phyloP scores from a whole-genome alignment of 139 green algal species.

The Coelastrella sp. region DNA sequence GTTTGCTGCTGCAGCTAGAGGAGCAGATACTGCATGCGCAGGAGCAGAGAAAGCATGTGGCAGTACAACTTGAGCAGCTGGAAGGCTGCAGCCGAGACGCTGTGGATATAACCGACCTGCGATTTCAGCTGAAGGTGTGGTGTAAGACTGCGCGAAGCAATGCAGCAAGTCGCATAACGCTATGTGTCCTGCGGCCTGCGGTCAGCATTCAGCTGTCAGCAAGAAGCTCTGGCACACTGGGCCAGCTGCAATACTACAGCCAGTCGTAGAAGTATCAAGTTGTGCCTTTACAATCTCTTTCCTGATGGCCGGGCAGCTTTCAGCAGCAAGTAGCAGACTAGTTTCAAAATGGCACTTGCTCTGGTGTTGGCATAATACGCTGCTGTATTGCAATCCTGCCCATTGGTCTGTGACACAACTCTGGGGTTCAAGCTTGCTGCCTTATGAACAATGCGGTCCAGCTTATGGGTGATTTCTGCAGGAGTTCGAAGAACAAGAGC shows the following conservation, averaged over 20 bases:
- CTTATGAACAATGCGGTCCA: no score
- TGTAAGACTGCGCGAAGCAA: no score
- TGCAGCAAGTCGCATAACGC: no score
- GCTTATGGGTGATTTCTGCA: background rate
- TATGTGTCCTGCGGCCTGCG: background rate
- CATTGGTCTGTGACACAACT: background rate
- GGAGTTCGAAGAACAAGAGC: conserved; percentile 14
- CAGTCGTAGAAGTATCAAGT: no score
- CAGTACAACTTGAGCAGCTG: conserved; percentile 39
- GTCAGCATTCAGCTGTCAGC: no score
- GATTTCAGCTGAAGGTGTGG: conserved; percentile 10
- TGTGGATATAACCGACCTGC: conserved; percentile 14
- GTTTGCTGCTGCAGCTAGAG: conserved; percentile 34
- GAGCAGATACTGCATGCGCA: conserved; percentile 4
- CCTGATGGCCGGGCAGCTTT: no score
- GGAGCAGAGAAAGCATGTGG: conserved; percentile 33
- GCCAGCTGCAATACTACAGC: no score
- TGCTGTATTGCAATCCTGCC: no score
- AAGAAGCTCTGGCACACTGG: no score
- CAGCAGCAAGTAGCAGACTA: no score
- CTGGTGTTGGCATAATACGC: background rate
- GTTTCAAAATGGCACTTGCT: background rate
- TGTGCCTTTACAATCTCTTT: no score
- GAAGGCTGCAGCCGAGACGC: conserved; percentile 27
- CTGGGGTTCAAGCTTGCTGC: no score